phyloP scores from a whole-genome alignment of 495 filamentous ascomycete species.

The Talaromyces thailandensis region DNA sequence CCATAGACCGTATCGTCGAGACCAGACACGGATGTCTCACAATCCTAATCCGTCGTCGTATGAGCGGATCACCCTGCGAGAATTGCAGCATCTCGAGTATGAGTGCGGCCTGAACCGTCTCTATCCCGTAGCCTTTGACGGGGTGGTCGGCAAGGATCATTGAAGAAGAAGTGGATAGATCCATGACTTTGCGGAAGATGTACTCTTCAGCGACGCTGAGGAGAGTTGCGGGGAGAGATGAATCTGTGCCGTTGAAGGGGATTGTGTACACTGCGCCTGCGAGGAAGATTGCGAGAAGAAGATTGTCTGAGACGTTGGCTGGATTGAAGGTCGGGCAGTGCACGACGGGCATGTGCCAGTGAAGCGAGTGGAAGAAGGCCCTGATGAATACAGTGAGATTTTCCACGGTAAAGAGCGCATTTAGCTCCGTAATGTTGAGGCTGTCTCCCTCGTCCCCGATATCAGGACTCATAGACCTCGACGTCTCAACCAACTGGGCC shows the following conservation, averaged over 20 bases:
- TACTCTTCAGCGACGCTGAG: conserved; percentile 31
- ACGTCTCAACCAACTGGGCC: conserved; percentile 24
- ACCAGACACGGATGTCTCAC: conserved; percentile 29
- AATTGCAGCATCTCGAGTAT: conserved; percentile 36
- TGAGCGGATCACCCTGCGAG: conserved; percentile 22
- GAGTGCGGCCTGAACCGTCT: conserved; percentile 25
- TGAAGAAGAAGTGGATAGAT: conserved; percentile 13
- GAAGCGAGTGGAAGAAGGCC: conserved; percentile 29
- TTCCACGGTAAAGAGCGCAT: conserved; percentile 19
- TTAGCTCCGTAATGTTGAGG: conserved; percentile 17
- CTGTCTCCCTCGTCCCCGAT: background rate
- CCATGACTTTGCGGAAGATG: conserved; percentile 23
- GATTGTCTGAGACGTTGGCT: conserved; percentile 20
- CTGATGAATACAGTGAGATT: conserved; percentile 27
- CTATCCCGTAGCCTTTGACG: conserved; percentile 13
- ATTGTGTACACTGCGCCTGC: conserved; percentile 24
- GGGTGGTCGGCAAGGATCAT: conserved; percentile 8
- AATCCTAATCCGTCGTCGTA: conserved; percentile 28
- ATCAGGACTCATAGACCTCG: conserved; percentile 18
- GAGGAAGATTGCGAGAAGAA: conserved; percentile 27
- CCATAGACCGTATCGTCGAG: conserved; percentile 24
- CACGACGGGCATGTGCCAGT: conserved; percentile 31
- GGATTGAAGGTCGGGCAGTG: conserved; percentile 33
- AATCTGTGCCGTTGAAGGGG: conserved; percentile 12
- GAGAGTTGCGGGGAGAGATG: conserved; percentile 15